Conservation (phyloP, 1,284 basidiomycete genomes). For the Pseudozyma thailandica region DNA sequence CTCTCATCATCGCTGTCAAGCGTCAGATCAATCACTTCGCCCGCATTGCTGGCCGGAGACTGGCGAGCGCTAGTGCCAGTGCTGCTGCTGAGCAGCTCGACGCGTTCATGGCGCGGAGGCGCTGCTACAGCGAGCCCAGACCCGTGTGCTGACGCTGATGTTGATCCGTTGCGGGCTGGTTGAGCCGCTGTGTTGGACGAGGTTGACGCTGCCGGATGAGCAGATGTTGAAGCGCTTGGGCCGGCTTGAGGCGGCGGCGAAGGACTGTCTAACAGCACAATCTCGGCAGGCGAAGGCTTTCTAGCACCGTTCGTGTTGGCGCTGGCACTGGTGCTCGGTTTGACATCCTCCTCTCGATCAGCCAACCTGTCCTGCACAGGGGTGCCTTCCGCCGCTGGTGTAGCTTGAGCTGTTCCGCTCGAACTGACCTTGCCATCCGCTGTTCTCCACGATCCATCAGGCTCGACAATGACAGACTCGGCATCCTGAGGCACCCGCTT, state of each 20-base stretch:
- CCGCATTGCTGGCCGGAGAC: constrained; percentile 17
- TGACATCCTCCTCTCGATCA: constrained; percentile 15
- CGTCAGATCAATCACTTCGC: constrained; percentile 48
- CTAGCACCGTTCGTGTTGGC: constrained; percentile 10
- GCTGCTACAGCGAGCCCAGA: background rate
- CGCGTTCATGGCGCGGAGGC: constrained; percentile 20
- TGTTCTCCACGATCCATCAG: constrained; percentile 95
- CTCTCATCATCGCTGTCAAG: constrained; percentile 47
- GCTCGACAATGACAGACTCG: constrained; percentile 92
- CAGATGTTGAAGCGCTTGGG: constrained; percentile 1
- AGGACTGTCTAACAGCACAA: constrained; percentile 42
- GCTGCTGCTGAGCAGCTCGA: constrained; percentile 35
- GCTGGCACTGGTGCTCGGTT: constrained; percentile 5
- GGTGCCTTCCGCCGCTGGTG: constrained; percentile 16
- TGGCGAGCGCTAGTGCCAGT: constrained; percentile 18
- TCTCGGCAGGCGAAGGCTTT: constrained; percentile 16
- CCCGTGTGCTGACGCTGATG: background rate
- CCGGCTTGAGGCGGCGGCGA: constrained; percentile 22
- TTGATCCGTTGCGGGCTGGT: constrained; percentile 6
- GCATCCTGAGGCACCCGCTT: constrained; percentile 79
- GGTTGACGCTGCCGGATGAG: background rate
- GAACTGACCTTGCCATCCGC: constrained; percentile 78
- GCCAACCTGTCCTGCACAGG: constrained; percentile 12
- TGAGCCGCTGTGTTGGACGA: constrained; percentile 1
- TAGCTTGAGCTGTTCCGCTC: constrained; percentile 16